These are phyloP conservation scores for Saccharomycopsis sp. DNA, from an alignment of 805 yeast species.

Conservation along the genomic window DNA sequence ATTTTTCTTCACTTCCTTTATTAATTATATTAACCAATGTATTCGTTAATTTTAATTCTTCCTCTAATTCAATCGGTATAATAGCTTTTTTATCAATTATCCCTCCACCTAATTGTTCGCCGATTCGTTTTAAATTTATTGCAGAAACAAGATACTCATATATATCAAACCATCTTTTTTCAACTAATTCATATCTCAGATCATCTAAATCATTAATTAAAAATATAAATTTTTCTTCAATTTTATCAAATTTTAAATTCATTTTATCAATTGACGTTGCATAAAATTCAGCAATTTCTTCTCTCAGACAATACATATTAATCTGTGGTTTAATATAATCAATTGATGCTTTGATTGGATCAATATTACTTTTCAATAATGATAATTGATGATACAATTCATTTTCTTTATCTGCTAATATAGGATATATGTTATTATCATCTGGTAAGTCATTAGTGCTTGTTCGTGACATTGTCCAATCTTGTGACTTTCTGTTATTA, in stretches of 20 bases:
- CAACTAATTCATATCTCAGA: constrained; percentile 42
- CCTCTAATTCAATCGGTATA: constrained; percentile 17
- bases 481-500: neutral
- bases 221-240: constrained; percentile 36
- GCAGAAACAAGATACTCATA: constrained; percentile 37
- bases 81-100: constrained; percentile 11
- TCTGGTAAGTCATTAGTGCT: neutral
- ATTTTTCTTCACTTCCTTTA: constrained; percentile 5
- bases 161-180: constrained; percentile 48
- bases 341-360: constrained; percentile 32
- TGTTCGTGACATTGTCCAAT: neutral
- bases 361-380: constrained; percentile 26
- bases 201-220: constrained; percentile 35
- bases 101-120: constrained; percentile 4
- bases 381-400: constrained; percentile 27
- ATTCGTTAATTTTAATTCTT: constrained; percentile 8
- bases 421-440: constrained; percentile 13
- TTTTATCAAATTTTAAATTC: constrained; percentile 32
- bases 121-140: neutral
- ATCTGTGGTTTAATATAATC: constrained; percentile 31
- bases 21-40: constrained; percentile 2
- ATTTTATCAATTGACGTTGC: constrained; percentile 25
- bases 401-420: constrained; percentile 17
- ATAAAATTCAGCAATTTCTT: constrained; percentile 20
- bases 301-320: constrained; percentile 26